Conservation (phyloP, 495 filamentous ascomycete species). For the Cryomyces minteri region DNA sequence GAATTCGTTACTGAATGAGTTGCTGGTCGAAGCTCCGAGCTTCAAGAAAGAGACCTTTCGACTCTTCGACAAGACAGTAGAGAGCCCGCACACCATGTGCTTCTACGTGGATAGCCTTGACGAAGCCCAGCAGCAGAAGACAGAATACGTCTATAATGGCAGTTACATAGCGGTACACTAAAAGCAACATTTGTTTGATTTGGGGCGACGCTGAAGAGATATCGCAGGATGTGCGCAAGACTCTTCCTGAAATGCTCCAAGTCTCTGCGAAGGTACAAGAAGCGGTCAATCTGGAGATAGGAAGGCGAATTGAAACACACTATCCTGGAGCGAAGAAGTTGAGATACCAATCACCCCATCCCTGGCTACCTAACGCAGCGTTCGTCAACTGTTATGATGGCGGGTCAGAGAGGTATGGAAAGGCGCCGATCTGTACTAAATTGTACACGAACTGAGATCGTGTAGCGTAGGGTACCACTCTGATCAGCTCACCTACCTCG, state of each 20-base stretch:
- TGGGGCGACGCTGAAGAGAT: not conserved
- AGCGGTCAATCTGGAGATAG: constrained; percentile 57
- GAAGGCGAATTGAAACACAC: constrained; percentile 38
- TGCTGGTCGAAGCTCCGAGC: constrained; percentile 56
- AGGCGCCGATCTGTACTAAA: too few species aligned
- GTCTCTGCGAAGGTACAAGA: constrained; percentile 47
- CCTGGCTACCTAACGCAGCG: constrained; percentile 74
- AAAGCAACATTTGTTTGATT: not conserved
- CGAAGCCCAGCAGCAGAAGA: constrained; percentile 41
- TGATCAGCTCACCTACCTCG: constrained; percentile 85
- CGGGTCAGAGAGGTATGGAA: constrained; percentile 34
- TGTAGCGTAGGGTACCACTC: constrained; percentile 66
- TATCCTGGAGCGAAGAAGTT: constrained; percentile 54
- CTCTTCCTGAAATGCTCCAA: constrained; percentile 49
- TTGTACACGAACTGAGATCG: too few species aligned
- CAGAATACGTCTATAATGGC: constrained; percentile 75
- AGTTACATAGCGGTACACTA: constrained; percentile 34
- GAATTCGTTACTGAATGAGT: constrained; percentile 50
- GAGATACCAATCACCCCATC: constrained; percentile 48
- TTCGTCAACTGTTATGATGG: constrained; percentile 90
- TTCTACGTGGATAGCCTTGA: constrained; percentile 61
- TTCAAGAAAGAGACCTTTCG: constrained; percentile 61
- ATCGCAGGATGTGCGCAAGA: constrained; percentile 46
- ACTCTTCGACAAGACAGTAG: constrained; percentile 69
- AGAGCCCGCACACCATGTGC: constrained; percentile 48